Base-by-base conservation (phyloP, 1,284 basidiomycete genomes). In the Porogramme epimiltina region DNA sequence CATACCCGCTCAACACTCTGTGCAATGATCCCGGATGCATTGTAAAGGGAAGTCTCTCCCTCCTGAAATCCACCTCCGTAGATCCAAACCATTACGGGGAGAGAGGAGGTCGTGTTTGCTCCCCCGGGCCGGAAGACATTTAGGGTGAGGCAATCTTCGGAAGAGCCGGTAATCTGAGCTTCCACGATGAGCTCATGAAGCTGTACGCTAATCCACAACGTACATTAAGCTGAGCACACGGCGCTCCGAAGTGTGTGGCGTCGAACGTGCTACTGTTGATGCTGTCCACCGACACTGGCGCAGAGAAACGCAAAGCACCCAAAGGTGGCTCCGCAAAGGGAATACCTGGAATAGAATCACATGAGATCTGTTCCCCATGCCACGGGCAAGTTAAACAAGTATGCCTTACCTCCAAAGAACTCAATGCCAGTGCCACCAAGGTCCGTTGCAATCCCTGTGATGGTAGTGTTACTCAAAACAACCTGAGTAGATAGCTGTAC, bases 131-230 rank as follows among this genome's bases (percentile, higher is more conserved):
- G 69, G 47, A 73, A 71, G 15, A 81, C 60, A 46, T 79, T 80
- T 47, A 81, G 65, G 1, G 72, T 75, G 28, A 81, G 62, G 55
- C 79, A 80, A 54, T 81, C 76, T 60, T 80, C 78, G 16, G 51
- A 47, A 19, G 51, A 47, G 16, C 28, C 8, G 36, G 19, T 11
- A 43, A 15, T 6, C 9, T 37, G 9, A 16, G 8, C 38, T 41
- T 22, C 16, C 5, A 31, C 10, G 9, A 13, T n/a, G 13, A n/a
- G 6, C 42, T n/a, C 11, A 3, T 3, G n/a, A 19, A n/a, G n/a
- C 18, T 11, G 26, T 19, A 10, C 3, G 18, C 15, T 22, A 36
- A 43, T 25, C 18, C 18, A 23, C 3, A 19, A n/a, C 45, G n/a
- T 55, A 61, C 64, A 4, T 47, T 46, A 23, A 44, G 19, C 43